Conservation (phyloP, 108 stramenopile genomes). For the Seminavis robusta region DNA sequence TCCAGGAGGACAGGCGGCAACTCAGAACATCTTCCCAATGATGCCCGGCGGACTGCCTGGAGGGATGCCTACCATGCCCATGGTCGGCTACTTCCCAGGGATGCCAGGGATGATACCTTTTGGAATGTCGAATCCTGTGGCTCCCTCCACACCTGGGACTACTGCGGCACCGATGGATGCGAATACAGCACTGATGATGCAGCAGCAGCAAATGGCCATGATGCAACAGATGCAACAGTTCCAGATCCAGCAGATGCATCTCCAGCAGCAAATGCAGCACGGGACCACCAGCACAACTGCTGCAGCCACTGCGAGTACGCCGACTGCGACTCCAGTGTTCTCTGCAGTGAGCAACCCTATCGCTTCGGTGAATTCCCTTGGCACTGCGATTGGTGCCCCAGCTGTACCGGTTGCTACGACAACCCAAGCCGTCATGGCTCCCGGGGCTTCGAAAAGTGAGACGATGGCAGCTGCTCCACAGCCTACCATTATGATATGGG, state of each 20-base stretch:
- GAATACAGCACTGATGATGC: not conserved
- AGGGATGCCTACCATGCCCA: not conserved
- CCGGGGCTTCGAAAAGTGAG: too few species aligned
- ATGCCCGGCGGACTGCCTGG: not conserved
- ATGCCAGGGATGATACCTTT: not conserved
- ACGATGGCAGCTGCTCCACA: too few species aligned
- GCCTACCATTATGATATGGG: too few species aligned
- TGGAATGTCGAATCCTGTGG: not conserved
- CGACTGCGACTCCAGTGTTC: too few species aligned
- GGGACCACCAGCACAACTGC: too few species aligned
- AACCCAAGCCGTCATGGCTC: too few species aligned
- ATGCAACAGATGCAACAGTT: conserved; percentile 39
- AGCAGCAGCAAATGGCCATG: conserved; percentile 23
- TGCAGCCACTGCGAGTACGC: too few species aligned
- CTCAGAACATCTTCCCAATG: not conserved
- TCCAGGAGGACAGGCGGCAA: too few species aligned
- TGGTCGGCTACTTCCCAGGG: not conserved
- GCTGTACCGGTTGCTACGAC: too few species aligned
- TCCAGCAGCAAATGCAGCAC: conserved; percentile 21
- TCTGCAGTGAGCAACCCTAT: too few species aligned
- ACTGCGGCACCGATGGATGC: not conserved
- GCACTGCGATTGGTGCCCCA: too few species aligned
- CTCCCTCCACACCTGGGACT: not conserved
- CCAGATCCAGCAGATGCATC: conserved; percentile 43
- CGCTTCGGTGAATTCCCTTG: too few species aligned